A percentile compares a stretch with the other conserved stretches of the same genome.
Conservation (phyloP, 306 rosid species). For the Vigna angularis region DNA sequence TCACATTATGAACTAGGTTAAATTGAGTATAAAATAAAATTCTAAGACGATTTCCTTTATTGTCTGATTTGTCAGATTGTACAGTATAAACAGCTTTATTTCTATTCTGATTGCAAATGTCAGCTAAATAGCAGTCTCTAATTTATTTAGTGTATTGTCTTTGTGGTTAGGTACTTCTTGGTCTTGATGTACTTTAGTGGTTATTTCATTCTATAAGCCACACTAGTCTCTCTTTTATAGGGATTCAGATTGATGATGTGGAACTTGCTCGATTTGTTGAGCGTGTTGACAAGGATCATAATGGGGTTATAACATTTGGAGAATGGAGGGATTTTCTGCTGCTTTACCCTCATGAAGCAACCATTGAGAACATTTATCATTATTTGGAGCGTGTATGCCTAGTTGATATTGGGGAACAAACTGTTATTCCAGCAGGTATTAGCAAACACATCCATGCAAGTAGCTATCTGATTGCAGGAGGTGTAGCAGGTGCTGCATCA, state of each 20-base stretch:
- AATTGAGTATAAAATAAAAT: not conserved
- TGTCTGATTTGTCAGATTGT: not conserved
- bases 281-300: slow-evolving; percentile 9
- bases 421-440: not conserved
- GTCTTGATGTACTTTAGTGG: not conserved
- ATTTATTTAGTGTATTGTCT: slow-evolving; percentile 43
- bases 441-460: slow-evolving; percentile 15
- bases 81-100: not conserved
- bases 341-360: slow-evolving; percentile 21
- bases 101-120: not conserved
- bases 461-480: slow-evolving; percentile 25
- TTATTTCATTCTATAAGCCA: slow-evolving; percentile 22
- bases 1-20: not conserved
- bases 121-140: not conserved
- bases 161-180: slow-evolving; percentile 41
- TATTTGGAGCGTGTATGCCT: slow-evolving; percentile 14
- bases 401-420: slow-evolving; percentile 17
- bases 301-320: slow-evolving; percentile 19
- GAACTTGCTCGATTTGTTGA: slow-evolving; percentile 27
- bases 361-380: slow-evolving; percentile 5
- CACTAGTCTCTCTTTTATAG: slow-evolving; percentile 7
- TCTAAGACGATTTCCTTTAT: not conserved
- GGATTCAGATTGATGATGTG: slow-evolving; percentile 20
- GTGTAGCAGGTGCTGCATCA: slow-evolving; percentile 19
- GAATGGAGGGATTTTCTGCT: slow-evolving; percentile 24